Evolutionary conservation across 306 rosid genomes (phyloP).

Genomic region (Herpetospermum pedunculosum): DNA sequence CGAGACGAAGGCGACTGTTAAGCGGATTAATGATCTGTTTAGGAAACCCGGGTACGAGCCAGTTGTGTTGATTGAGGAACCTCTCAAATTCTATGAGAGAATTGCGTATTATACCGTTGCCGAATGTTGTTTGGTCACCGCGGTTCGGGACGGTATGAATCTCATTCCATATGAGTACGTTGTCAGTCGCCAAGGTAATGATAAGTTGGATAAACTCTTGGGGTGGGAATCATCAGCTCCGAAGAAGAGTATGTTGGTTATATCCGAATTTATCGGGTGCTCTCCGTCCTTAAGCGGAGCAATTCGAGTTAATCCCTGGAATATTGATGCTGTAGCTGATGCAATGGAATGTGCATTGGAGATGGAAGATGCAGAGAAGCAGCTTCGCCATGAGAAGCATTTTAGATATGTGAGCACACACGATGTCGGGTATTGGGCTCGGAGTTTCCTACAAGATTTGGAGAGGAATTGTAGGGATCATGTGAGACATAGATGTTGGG

Average conservation of each 20-base stretch:
- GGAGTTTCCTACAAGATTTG: constrained; percentile 70
- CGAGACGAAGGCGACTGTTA: constrained; percentile 44
- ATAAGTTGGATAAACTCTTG: constrained; percentile 39
- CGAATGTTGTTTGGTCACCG: constrained; percentile 79
- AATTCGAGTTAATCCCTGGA: too few relatives aligned
- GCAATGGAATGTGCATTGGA: constrained; percentile 70
- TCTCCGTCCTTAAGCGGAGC: too few relatives aligned
- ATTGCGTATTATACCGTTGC: constrained; percentile 71
- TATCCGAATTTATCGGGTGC: too few relatives aligned
- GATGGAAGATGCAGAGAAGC: constrained; percentile 60
- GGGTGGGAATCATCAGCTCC: constrained; percentile 26
- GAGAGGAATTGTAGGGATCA: constrained; percentile 74
- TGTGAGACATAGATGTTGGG: constrained; percentile 64
- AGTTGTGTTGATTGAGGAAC: constrained; percentile 56
- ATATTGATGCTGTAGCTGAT: too few relatives aligned
- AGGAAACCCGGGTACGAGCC: constrained; percentile 67
- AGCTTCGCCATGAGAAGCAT: constrained; percentile 88
- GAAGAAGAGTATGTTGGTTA: constrained; percentile 66
- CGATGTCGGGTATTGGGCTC: constrained; percentile 90
- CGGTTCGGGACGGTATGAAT: constrained; percentile 88
- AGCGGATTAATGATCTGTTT: constrained; percentile 50
- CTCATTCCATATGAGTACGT: constrained; percentile 73
- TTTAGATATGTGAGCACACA: constrained; percentile 80
- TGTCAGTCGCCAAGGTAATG: constrained; percentile 62
- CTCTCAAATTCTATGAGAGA: constrained; percentile 59